Evolutionary conservation across 306 rosid genomes (phyloP), one percentile per base, ranked within the genome.

Genomic region (Cicer arietinum): DNA sequence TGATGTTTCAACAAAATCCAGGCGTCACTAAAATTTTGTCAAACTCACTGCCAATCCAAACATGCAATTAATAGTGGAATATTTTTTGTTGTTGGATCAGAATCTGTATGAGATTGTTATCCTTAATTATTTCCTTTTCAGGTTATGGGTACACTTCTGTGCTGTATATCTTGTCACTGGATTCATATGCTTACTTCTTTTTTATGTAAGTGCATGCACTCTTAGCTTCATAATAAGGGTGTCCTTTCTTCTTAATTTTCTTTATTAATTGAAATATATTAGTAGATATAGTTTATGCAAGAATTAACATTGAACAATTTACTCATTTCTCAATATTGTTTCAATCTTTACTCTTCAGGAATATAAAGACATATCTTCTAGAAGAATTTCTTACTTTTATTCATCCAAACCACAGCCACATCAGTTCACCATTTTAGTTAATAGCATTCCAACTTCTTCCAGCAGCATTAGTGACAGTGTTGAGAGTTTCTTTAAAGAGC

Each of bases 131-230:
- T 16, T 17, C 44, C 60, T 35, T 71, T 74, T 76, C 96, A 94
- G 99, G 85, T 84, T 94, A 79, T 94, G 99, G 97, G 48, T 89
- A 74, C 99, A 94, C 89, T 94, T 94, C 81, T 20, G 77, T 60
- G 99, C 99, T 43, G 92, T 94, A 76, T 94, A 94, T 88, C 14
- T 85, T 45, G 86, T 94, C 82, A 92, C 96, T 39, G 83, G 84
- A 70, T 94, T 89, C 81, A 75, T 85, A 76, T 94, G 97, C 84
- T 67, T 76, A 60, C 88, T 86, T 53, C 99, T 94, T 46, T 89
- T 84, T 84, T 71, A 84, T 69, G 99, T 94, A 90, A 86, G 97
- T 81, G 65, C 41, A 54, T 41, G 71, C 37, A 22, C 30, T 57
- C 81, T 37, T 77, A 51, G 50, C 61, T 72, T 59, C 20, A 61